Percentiles rank a stretch among this genome's conserved stretches.
Evolutionary conservation across 2,329 filamentous ascomycete species (phyloP).

Genomic region (Diaporthe ampelina): DNA sequence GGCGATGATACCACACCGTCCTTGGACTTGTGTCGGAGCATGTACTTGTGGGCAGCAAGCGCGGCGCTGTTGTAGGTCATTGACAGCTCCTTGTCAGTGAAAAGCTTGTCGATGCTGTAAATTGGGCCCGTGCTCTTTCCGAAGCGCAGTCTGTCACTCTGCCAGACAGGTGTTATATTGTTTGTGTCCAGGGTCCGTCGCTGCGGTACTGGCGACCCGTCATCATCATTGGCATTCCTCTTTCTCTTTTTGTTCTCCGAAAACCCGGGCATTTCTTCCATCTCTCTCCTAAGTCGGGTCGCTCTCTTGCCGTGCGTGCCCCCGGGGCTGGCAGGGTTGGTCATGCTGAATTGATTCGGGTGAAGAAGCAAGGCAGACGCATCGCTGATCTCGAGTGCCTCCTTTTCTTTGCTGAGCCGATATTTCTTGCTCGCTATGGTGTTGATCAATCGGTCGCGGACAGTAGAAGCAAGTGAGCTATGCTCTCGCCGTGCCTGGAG

Average conservation of each 20-base stretch:
- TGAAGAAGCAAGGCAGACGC: slow-evolving; percentile 75
- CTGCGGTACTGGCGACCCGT: slow-evolving; percentile 72
- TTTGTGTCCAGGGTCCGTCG: slow-evolving; percentile 69
- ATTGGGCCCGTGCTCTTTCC: slow-evolving; percentile 71
- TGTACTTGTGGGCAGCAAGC: slow-evolving; percentile 72
- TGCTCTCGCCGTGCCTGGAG: slow-evolving; percentile 75
- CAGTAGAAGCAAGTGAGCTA: slow-evolving; percentile 69
- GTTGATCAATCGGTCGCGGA: slow-evolving; percentile 77
- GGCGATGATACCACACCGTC: slow-evolving; percentile 65
- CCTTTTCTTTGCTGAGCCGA: slow-evolving; percentile 75
- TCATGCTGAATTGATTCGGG: slow-evolving; percentile 77
- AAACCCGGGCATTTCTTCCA: slow-evolving; percentile 69
- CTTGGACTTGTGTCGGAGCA: slow-evolving; percentile 69
- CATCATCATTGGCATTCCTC: slow-evolving; percentile 71
- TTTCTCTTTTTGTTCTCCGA: slow-evolving; percentile 74
- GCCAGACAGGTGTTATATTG: slow-evolving; percentile 73
- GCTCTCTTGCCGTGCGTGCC: slow-evolving; percentile 74
- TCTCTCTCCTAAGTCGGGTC: slow-evolving; percentile 72
- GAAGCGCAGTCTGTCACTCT: slow-evolving; percentile 69
- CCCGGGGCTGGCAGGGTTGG: slow-evolving; percentile 74
- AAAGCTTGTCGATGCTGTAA: slow-evolving; percentile 78
- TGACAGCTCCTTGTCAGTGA: slow-evolving; percentile 77
- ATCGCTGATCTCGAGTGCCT: slow-evolving; percentile 77
- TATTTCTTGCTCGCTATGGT: slow-evolving; percentile 75
- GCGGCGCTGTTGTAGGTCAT: slow-evolving; percentile 76